phyloP scores from a whole-genome alignment of 2,329 filamentous ascomycete genomes.

The Cladosporium phlei region DNA sequence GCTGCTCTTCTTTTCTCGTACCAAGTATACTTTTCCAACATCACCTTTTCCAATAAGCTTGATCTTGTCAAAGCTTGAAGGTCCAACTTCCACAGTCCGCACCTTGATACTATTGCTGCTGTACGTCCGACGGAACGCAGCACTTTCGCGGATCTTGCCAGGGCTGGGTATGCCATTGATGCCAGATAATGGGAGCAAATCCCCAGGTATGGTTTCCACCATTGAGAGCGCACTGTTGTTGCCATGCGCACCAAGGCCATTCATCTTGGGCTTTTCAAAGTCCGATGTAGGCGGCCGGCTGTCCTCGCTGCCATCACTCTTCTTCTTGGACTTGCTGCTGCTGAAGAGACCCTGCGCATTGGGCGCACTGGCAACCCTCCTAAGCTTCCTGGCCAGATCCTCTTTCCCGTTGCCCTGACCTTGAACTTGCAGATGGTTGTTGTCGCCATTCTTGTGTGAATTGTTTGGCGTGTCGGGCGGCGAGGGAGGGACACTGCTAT shows the following conservation, averaged over 20 bases:
- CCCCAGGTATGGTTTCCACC: conserved; percentile 42
- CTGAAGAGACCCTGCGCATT: conserved; percentile 91
- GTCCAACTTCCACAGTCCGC: conserved; percentile 91
- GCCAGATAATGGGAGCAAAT: conserved; percentile 33
- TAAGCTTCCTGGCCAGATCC: conserved; percentile 85
- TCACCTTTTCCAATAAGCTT: conserved; percentile 98
- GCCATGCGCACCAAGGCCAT: conserved; percentile 44
- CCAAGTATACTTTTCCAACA: conserved; percentile 96
- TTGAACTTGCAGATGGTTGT: conserved; percentile 49
- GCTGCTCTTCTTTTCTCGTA: conserved; percentile 95
- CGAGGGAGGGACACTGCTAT: conserved; percentile 85
- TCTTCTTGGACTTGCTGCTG: conserved; percentile 35
- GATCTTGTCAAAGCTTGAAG: conserved; percentile 97
- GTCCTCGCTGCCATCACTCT: conserved; percentile 42
- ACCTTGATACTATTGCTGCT: conserved; percentile 99
- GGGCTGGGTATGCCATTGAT: conserved; percentile 61
- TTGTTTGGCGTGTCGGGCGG: conserved; percentile 84
- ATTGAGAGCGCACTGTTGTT: conserved; percentile 47
- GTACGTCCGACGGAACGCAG: conserved; percentile 88
- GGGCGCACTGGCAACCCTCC: conserved; percentile 90
- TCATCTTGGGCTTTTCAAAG: conserved; percentile 65
- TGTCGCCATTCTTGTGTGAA: conserved; percentile 58
- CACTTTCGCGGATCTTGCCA: conserved; percentile 58
- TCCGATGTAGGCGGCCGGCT: conserved; percentile 75
- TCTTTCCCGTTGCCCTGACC: conserved; percentile 80